Conservation (phyloP, 116 monocot species). For the Phalaenopsis hybrid region DNA sequence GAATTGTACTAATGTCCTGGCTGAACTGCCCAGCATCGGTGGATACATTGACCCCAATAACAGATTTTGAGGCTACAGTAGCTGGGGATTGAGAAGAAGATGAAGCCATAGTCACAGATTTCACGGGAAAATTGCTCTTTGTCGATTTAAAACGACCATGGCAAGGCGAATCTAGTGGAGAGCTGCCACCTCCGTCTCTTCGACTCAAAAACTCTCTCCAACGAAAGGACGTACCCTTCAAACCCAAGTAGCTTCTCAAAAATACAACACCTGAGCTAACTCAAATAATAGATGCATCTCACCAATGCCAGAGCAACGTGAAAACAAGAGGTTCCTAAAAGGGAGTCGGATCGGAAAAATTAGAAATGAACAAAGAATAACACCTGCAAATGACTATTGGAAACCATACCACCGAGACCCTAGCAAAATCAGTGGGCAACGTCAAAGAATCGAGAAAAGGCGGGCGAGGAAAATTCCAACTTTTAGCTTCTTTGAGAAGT, state of each 20-base stretch:
- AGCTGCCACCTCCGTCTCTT: slow-evolving; percentile 15
- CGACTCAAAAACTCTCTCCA: slow-evolving; percentile 30
- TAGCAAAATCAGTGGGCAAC: neutral
- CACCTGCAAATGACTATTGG: neutral
- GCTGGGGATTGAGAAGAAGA: slow-evolving; percentile 1
- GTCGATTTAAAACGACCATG: slow-evolving; percentile 4
- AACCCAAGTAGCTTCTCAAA: neutral
- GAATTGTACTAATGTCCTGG: slow-evolving; percentile 71
- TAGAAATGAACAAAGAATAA: neutral
- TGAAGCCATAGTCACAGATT: slow-evolving; percentile 16
- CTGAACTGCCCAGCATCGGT: slow-evolving; percentile 24
- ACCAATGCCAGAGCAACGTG: neutral
- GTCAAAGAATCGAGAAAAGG: neutral
- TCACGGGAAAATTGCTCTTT: slow-evolving; percentile 8
- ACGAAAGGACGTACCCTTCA: slow-evolving; percentile 6
- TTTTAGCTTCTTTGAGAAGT: neutral
- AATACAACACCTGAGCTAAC: neutral
- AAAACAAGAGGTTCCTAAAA: neutral
- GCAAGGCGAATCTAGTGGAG: slow-evolving; percentile 10
- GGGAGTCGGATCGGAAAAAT: neutral
- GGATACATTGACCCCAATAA: neutral
- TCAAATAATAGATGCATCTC: neutral
- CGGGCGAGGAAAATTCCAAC: neutral
- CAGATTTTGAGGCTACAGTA: neutral
- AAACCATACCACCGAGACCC: neutral